Conservation (phyloP, 441 rosid genomes). For the Biscutella auriculata region DNA sequence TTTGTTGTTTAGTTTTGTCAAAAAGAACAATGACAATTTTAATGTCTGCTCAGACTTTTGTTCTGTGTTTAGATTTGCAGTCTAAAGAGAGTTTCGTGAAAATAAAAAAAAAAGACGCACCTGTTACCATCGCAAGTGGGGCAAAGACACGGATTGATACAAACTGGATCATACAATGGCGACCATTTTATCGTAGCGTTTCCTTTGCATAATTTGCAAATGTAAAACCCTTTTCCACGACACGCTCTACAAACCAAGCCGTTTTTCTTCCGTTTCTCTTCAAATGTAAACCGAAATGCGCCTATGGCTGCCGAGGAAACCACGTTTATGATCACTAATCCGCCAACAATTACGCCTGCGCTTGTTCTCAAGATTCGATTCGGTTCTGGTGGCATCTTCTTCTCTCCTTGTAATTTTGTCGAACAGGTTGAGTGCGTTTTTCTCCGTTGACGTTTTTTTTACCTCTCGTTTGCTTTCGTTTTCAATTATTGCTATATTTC, state of each 20-base stretch:
- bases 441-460: background rate
- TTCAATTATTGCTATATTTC: background rate
- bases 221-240: conserved; percentile 74
- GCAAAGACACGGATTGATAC: conserved; percentile 71
- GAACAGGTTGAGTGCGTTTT: conserved; percentile 26
- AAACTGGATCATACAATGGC: conserved; percentile 69
- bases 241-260: conserved; percentile 47
- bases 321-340: conserved; percentile 37
- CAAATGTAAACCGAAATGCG: conserved; percentile 31
- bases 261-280: conserved; percentile 38
- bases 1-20: no score
- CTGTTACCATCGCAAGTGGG: conserved; percentile 86
- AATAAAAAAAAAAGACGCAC: conserved; percentile 19
- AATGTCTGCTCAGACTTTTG: background rate
- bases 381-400: conserved; percentile 48
- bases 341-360: conserved; percentile 40
- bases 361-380: conserved; percentile 27
- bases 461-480: background rate
- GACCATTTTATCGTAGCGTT: conserved; percentile 64
- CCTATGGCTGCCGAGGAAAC: conserved; percentile 37
- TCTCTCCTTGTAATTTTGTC: conserved; percentile 39
- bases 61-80: background rate
- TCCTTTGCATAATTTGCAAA: conserved; percentile 77
- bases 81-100: background rate
- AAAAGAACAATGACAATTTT: background rate